Conservation (phyloP, 2,329 filamentous ascomycete species). For the Aspergillus versicolor region DNA sequence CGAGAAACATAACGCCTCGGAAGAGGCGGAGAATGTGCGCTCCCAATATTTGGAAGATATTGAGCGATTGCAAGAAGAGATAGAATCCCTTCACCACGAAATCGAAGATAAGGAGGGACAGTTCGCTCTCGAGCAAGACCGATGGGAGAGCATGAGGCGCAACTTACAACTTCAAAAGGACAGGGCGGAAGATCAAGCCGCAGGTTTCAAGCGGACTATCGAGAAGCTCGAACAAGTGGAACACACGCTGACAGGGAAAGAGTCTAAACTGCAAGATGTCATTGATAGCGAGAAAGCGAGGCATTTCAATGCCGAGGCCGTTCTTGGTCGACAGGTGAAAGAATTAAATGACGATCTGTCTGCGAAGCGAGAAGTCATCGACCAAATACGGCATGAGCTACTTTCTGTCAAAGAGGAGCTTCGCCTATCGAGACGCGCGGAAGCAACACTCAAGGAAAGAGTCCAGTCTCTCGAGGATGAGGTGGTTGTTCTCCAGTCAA, state of each 20-base stretch:
- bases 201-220: slow-evolving; percentile 68
- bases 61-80: slow-evolving; percentile 55
- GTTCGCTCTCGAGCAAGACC: slow-evolving; percentile 69
- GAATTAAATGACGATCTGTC: slow-evolving; percentile 71
- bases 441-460: slow-evolving; percentile 63
- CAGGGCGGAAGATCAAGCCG: slow-evolving; percentile 66
- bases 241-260: slow-evolving; percentile 66
- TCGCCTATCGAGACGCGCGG: slow-evolving; percentile 64
- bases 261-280: slow-evolving; percentile 65
- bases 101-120: slow-evolving; percentile 69
- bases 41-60: slow-evolving; percentile 56
- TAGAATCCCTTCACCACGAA: slow-evolving; percentile 62
- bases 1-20: slow-evolving; percentile 58
- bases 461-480: slow-evolving; percentile 71
- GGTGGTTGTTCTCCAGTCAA: slow-evolving; percentile 69
- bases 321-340: slow-evolving; percentile 70
- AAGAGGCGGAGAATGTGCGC: slow-evolving; percentile 61
- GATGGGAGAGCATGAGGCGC: slow-evolving; percentile 68
- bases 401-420: slow-evolving; percentile 67
- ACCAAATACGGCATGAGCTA: slow-evolving; percentile 65
- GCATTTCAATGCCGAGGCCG: slow-evolving; percentile 68
- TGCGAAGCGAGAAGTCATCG: slow-evolving; percentile 63
- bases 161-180: slow-evolving; percentile 65
- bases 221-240: slow-evolving; percentile 68
- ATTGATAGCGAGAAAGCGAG: slow-evolving; percentile 70